Percentiles rank a stretch among this genome's conserved stretches.
These are phyloP conservation scores for Candida tammaniensis DNA, from an alignment of 805 yeast species.

Conservation along the genomic window DNA sequence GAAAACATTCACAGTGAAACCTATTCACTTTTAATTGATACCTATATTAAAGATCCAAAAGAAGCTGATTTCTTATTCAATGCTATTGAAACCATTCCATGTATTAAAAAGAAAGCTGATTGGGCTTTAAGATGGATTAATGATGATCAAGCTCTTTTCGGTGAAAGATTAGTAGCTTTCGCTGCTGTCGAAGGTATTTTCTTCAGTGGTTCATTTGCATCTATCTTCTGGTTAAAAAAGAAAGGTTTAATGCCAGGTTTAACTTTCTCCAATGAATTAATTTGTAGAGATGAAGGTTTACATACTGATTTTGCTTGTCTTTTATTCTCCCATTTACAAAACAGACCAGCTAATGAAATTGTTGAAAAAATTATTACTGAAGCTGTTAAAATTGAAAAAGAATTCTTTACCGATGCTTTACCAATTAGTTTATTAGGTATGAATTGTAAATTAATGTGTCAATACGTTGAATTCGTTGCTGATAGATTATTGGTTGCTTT, in stretches of 20 bases:
- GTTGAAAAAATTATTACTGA: slow-evolving; percentile 87
- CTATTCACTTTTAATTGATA: slow-evolving; percentile 89
- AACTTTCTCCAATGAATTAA: slow-evolving; percentile 95
- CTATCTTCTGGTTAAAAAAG: slow-evolving; percentile 98
- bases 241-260: slow-evolving; percentile 99
- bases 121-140: slow-evolving; percentile 99
- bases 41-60: slow-evolving; percentile 93
- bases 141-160: slow-evolving; percentile 84
- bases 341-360: slow-evolving; percentile 78
- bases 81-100: slow-evolving; percentile 95
- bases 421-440: slow-evolving; percentile 93
- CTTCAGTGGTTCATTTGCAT: slow-evolving; percentile 97
- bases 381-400: slow-evolving; percentile 93
- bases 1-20: slow-evolving; percentile 98
- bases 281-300: slow-evolving; percentile 97
- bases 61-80: slow-evolving; percentile 88
- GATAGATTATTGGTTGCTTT: slow-evolving; percentile 89
- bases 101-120: slow-evolving; percentile 95
- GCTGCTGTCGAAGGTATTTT: slow-evolving; percentile 99
- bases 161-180: slow-evolving; percentile 94
- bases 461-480: slow-evolving; percentile 96
- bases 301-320: slow-evolving; percentile 98
- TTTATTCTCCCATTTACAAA: slow-evolving; percentile 85
- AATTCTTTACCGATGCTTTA: slow-evolving; percentile 90
- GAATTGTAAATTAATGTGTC: slow-evolving; percentile 93